Evolutionary conservation across 2,329 filamentous ascomycete genomes (phyloP), one percentile per base, ranked within the genome.

Genomic region (Chalara sp.): DNA sequence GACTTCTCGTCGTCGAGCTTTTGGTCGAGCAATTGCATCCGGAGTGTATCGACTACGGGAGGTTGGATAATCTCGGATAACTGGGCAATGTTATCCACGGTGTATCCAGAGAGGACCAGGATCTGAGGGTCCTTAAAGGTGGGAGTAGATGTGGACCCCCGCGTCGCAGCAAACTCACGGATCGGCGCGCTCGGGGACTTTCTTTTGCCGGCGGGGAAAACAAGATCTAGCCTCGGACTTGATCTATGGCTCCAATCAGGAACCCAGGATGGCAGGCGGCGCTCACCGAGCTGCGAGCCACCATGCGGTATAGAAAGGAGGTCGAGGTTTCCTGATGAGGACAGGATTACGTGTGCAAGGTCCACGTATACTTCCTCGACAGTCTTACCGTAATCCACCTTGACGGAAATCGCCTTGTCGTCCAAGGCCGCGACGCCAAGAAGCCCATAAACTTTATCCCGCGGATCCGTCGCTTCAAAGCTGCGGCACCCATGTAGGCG

Each of bases 361-460:
- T 40, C 46, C 21, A 12, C 32, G 46, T 48, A 48, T 13, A 48
- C 35, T 2, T 39, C 32, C 46, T 48, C 46, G 12, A 40, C 33
- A 29, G 21, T 48, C 33, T 48, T 48, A 32, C 32, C 13, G 33
- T 48, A 48, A 48, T 48, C 46, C n/a, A 48, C 33, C 10, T 32
- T n/a, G 31, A 48, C 33, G 13, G 37, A 48, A 41, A 21, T 30
- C 6, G 32, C 33, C 10, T 40, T 29, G 29, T 37, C 41, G 35
- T 48, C 28, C 37, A 12, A 32, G 5, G 33, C 21, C 33, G 46
- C 46, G 32, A 48, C 35, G 35, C 35, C 35, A 10, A 39, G 35
- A 39, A 39, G 35, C 35, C 35, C 35, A n/a, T 39, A 39, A 10
- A 39, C 35, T 39, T 39, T 39, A 39, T 39, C 35, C 3, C 35